A percentile compares a stretch with the other conserved stretches of the same genome.
Evolutionary conservation across 352 stramenopile genomes (phyloP).

Genomic region (Phytophthora hibernalis): DNA sequence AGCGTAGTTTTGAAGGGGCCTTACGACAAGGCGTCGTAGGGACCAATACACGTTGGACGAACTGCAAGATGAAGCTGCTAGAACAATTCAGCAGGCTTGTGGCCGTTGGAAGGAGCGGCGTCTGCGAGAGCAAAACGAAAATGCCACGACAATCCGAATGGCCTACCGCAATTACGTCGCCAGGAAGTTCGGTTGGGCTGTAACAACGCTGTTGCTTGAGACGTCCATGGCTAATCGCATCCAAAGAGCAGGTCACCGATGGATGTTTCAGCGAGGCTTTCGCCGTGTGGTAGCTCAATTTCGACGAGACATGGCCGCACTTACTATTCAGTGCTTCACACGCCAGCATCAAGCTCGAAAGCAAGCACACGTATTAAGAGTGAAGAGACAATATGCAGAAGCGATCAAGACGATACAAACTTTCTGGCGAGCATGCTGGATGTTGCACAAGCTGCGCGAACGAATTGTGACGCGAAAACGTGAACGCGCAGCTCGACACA

Average conservation of each 20-base stretch:
- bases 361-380: constrained; percentile 15
- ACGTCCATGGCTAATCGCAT: constrained; percentile 50
- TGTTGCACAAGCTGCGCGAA: constrained; percentile 28
- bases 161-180: constrained; percentile 69
- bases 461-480: constrained; percentile 15
- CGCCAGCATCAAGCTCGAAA: constrained; percentile 26
- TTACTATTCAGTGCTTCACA: constrained; percentile 39
- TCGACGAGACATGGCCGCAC: constrained; percentile 31
- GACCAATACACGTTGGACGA: constrained; percentile 14
- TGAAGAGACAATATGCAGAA: constrained; percentile 20
- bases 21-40: background rate
- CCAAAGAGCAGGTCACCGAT: constrained; percentile 36
- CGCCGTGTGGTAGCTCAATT: constrained; percentile 12
- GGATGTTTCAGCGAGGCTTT: constrained; percentile 41
- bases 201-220: constrained; percentile 43
- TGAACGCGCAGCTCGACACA: constrained; percentile 18
- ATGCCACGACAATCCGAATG: constrained; percentile 44
- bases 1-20: constrained; percentile 19
- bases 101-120: constrained; percentile 40
- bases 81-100: constrained; percentile 52
- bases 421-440: constrained; percentile 40
- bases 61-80: constrained; percentile 40
- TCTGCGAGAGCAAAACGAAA: constrained; percentile 24
- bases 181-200: constrained; percentile 75
- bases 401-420: constrained; percentile 42